Evolutionary conservation across 495 filamentous ascomycete genomes (phyloP).

Genomic region (Aspergillus ellipticus): DNA sequence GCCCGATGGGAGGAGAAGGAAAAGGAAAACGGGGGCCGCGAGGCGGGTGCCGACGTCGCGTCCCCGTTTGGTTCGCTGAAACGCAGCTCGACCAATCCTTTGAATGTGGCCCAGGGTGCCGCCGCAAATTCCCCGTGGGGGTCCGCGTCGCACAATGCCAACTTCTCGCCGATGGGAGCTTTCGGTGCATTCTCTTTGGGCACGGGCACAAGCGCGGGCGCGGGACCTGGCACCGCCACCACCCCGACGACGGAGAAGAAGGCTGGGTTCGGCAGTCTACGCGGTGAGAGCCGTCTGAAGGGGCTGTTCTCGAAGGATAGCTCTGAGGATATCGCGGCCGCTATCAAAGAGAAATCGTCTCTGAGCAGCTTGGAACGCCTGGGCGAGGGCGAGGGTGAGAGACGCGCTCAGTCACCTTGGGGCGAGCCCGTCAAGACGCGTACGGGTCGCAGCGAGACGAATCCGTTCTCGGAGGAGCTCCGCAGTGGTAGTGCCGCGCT

Average conservation of each 20-base stretch:
- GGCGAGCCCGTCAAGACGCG: conserved; percentile 48
- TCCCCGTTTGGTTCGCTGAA: conserved; percentile 61
- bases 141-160: conserved; percentile 51
- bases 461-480: conserved; percentile 69
- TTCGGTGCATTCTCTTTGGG: conserved; percentile 80
- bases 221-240: conserved; percentile 24
- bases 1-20: conserved; percentile 38
- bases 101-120: conserved; percentile 46
- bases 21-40: conserved; percentile 38
- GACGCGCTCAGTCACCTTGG: conserved; percentile 50
- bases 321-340: conserved; percentile 56
- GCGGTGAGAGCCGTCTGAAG: conserved; percentile 79
- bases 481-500: conserved; percentile 74
- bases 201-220: conserved; percentile 4
- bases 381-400: conserved; percentile 45
- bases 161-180: conserved; percentile 71
- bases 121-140: conserved; percentile 70
- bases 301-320: conserved; percentile 76
- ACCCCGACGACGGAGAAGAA: conserved; percentile 65
- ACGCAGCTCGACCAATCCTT: conserved; percentile 66
- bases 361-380: conserved; percentile 51
- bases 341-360: conserved; percentile 52
- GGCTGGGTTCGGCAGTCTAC: conserved; percentile 59
- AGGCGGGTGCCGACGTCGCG: conserved; percentile 37
- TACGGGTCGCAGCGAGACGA: conserved; percentile 66